A percentile compares a stretch with the other conserved stretches of the same genome.
Conservation (phyloP, 345 rosid species). For the Gynandropsis gynandra region DNA sequence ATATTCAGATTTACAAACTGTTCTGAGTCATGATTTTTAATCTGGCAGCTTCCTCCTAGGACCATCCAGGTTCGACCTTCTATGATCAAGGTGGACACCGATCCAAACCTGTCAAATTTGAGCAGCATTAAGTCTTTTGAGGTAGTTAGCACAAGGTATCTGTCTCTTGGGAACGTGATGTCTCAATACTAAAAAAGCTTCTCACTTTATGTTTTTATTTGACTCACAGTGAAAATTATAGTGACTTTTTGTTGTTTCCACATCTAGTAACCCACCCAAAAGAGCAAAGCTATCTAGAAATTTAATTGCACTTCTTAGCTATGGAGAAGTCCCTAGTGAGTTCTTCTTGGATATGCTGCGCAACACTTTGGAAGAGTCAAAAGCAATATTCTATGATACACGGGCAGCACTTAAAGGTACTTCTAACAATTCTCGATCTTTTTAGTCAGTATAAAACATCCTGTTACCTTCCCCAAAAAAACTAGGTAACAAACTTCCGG, state of each 20-base stretch:
- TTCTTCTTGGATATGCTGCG: slow-evolving; percentile 44
- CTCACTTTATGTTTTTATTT: background rate
- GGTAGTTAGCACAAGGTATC: slow-evolving; percentile 63
- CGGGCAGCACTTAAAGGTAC: slow-evolving; percentile 54
- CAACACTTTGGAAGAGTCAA: slow-evolving; percentile 46
- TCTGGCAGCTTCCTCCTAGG: slow-evolving; percentile 36
- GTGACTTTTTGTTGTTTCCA: slow-evolving; percentile 14
- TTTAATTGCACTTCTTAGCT: slow-evolving; percentile 57
- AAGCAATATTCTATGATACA: slow-evolving; percentile 30
- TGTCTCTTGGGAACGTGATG: background rate
- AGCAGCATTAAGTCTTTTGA: slow-evolving; percentile 44
- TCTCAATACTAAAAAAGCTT: background rate
- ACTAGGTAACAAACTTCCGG: background rate
- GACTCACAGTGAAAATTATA: background rate
- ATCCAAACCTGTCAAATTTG: slow-evolving; percentile 21
- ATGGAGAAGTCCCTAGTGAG: slow-evolving; percentile 68
- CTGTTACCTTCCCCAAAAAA: background rate
- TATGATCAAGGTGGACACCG: slow-evolving; percentile 59
- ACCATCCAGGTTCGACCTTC: slow-evolving; percentile 54
- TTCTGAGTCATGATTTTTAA: slow-evolving; percentile 6
- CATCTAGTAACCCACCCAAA: slow-evolving; percentile 49
- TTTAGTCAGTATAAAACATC: background rate
- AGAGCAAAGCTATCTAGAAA: slow-evolving; percentile 39
- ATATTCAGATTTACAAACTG: background rate
- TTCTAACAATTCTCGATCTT: slow-evolving; percentile 1